Evolutionary conservation across 2,329 filamentous ascomycete species (phyloP), one percentile per base, ranked within the genome.

Genomic region (Aspergillus amoenus): DNA sequence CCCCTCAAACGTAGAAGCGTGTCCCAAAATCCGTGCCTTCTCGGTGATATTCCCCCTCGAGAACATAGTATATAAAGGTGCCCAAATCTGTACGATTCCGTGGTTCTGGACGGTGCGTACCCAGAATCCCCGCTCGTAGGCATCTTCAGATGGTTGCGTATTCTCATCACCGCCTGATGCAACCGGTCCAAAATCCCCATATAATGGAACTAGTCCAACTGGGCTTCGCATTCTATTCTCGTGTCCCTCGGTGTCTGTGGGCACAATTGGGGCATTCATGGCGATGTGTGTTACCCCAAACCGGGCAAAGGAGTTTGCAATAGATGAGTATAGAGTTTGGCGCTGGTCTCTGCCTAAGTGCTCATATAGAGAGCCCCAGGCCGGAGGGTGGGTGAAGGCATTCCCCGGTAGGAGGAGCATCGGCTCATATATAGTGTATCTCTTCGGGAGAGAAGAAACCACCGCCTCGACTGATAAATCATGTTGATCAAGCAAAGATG

Each of bases 1-100:
- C 6, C 70, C 69, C 49, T 68, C 75, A 60, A 78, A 72, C 13
- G 55, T 65, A 6, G 7, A 68, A 7, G 76, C 71, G 1, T 82
- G 63, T 0, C 70, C 71, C 4, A 96, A 74, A 1, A 97, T 75
- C 12, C 93, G 81, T 0, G 89, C 86, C 71, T 97, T 97, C 75
- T 97, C 93, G 50, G 87, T 89, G 58, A 97, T 80, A 73, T 97
- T 97, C 3, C 93, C 93, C 1, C 92, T 84, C 61, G 88, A 92
- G 72, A 97, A 97, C 93, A 97, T 97, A 24, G 92, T 96, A 81
- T 91, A 93, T 1, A 87, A 76, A 13, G 93, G 93, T 1, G 92
- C 89, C 93, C 93, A 97, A 2, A 83, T 87, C 76, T 97, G 93
- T 37, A 79, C 75, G 57, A 97, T 89, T 2, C 88, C 89, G 57